A percentile compares a stretch with the other conserved stretches of the same genome.
phyloP scores from a whole-genome alignment of 2,329 filamentous ascomycete genomes.

The Ceratocystis ficicola region DNA sequence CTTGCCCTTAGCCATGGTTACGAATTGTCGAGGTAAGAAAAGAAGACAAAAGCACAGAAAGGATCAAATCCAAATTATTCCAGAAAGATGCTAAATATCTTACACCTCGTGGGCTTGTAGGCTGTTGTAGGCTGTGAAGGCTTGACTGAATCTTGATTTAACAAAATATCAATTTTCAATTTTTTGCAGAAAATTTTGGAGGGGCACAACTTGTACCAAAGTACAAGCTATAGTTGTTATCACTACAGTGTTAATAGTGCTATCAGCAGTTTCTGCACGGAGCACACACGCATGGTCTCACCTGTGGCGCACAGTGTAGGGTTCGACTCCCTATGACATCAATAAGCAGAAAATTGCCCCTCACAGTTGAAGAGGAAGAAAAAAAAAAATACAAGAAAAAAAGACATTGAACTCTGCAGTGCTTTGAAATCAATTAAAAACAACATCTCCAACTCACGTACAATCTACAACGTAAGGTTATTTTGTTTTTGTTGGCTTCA shows the following conservation, averaged over 20 bases:
- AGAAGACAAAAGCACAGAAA: background rate
- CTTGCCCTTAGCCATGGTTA: slow-evolving; percentile 61
- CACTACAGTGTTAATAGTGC: slow-evolving; percentile 3
- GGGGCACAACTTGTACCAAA: slow-evolving; percentile 17
- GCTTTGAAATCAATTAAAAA: background rate
- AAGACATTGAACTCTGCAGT: background rate
- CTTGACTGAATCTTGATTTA: background rate
- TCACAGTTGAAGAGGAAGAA: slow-evolving; percentile 12
- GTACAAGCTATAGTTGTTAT: slow-evolving; percentile 4
- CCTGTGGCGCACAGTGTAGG: slow-evolving; percentile 16
- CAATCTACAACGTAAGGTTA: no score
- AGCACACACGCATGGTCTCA: background rate
- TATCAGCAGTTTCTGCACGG: slow-evolving; percentile 6
- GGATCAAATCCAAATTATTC: background rate
- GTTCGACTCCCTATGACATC: slow-evolving; percentile 22
- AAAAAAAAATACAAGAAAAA: background rate
- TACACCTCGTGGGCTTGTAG: no score
- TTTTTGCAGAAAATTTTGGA: slow-evolving; percentile 20
- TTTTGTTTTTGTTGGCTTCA: no score
- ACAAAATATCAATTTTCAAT: background rate
- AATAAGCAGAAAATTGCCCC: slow-evolving; percentile 21
- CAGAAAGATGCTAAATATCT: no score
- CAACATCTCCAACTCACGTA: no score
- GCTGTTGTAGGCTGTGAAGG: no score
- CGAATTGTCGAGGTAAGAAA: background rate